Base-by-base conservation (phyloP, 2,329 filamentous ascomycete species). In the Simplicillium aogashimaense region DNA sequence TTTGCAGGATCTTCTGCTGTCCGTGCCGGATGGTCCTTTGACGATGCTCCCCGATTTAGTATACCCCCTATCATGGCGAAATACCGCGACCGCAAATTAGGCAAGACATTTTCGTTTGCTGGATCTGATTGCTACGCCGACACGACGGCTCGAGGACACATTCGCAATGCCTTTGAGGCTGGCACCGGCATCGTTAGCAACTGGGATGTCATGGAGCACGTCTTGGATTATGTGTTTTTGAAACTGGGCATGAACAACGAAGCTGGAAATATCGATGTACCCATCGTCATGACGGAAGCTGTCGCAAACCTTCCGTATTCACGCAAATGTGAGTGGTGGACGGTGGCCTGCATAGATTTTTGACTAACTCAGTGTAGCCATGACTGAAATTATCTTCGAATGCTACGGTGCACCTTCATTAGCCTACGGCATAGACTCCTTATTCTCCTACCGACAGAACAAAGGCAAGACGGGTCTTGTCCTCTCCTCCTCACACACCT, bases 321-420 rank as follows among this genome's bases (percentile, higher is more conserved):
- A 36, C 72, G 89, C 49, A 90, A 86, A 66, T 90, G 87, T 94
- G 65, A 48, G 81, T 69, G 35, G 7, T 28, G 16, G 33, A 25
- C 14, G 30, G 17, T 9, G 12, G n/a, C 4, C n/a, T 9, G n/a
- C 4, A 10, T 13, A 17, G 29, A 25, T 5, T 8, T 29, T 13
- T 9, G n/a, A 13, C 32, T 38, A 13, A 28, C 35, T 7, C 35
- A 7, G 39, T 43, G 39, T 49, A 94, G 87, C 86, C 50, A 97
- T 97, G 90, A 94, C 86, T 34, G 92, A 98, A 57, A 90, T 97
- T 41, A 69, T 98, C 10, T 98, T 97, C 59, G 92, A 98, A 62
- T 94, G 88, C 63, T 98, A 98, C 60, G 78, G 79, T 44, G 89
- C 86, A 10, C 90, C 92, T 0, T 90, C 86, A 2, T 74, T 95